Conservation (phyloP, 2,329 filamentous ascomycete genomes). For the Arthrobotrys sphaeroides region DNA sequence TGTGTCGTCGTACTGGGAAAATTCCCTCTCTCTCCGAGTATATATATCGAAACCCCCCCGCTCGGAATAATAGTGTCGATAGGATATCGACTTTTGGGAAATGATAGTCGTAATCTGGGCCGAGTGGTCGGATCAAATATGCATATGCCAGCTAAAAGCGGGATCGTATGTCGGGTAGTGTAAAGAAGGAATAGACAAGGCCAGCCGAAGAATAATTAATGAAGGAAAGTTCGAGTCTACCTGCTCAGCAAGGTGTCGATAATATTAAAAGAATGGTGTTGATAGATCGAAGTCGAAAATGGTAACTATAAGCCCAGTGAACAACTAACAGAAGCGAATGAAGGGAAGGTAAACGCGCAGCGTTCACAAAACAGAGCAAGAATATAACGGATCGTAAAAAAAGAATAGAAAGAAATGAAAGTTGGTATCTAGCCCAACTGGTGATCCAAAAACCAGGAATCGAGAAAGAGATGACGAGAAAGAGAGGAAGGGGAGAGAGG, state of each 20-base stretch:
- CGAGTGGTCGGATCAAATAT: slow-evolving; percentile 33
- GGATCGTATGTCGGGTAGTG: slow-evolving; percentile 25
- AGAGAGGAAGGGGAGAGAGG: slow-evolving; percentile 57
- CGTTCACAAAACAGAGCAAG: slow-evolving; percentile 23
- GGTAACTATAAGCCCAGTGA: slow-evolving; percentile 37
- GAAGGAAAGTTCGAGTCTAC: slow-evolving; percentile 38
- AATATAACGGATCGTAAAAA: slow-evolving; percentile 5
- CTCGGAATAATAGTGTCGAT: slow-evolving; percentile 5
- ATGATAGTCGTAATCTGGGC: slow-evolving; percentile 40
- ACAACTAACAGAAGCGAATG: slow-evolving; percentile 38
- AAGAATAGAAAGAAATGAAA: slow-evolving; percentile 26
- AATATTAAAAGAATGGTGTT: slow-evolving; percentile 18
- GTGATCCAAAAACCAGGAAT: slow-evolving; percentile 34
- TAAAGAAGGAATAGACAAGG: slow-evolving; percentile 37
- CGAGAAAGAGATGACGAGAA: slow-evolving; percentile 55
- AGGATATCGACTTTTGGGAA: slow-evolving; percentile 16
- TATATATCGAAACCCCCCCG: slow-evolving; percentile 21
- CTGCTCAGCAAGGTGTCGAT: slow-evolving; percentile 51
- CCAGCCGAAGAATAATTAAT: slow-evolving; percentile 42
- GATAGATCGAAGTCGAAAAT: slow-evolving; percentile 19
- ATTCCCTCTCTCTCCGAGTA: slow-evolving; percentile 11
- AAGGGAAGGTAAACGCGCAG: slow-evolving; percentile 52
- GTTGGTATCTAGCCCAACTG: slow-evolving; percentile 46
- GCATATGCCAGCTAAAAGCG: slow-evolving; percentile 19
- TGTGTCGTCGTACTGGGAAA: slow-evolving; percentile 17